These are phyloP conservation scores for Ganoderma boninense DNA, from an alignment of 1,284 basidiomycete species.

Conservation along the genomic window DNA sequence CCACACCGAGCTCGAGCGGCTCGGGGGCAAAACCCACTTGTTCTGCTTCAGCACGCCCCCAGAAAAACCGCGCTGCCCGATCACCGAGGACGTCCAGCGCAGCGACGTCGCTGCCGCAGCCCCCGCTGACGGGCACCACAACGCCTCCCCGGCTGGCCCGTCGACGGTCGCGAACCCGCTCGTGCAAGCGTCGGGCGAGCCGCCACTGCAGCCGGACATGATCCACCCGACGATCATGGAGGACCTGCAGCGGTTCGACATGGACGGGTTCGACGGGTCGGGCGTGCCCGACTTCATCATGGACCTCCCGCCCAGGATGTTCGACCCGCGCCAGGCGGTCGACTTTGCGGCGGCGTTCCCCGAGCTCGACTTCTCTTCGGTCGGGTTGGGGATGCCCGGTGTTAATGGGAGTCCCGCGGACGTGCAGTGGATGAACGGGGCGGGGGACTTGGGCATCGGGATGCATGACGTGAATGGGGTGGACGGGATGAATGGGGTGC, in stretches of 20 bases:
- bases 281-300: constrained; percentile 30
- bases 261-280: constrained; percentile 15
- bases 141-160: background rate
- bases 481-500: background rate
- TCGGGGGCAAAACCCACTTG: constrained; percentile 65
- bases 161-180: constrained; percentile 1
- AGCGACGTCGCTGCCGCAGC: background rate
- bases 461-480: background rate
- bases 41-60: constrained; percentile 23
- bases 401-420: background rate
- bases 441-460: background rate
- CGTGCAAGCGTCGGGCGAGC: constrained; percentile 5
- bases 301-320: constrained; percentile 34
- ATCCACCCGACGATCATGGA: constrained; percentile 54
- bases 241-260: constrained; percentile 52
- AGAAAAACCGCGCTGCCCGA: background rate
- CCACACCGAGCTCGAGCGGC: constrained; percentile 63
- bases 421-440: background rate
- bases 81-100: background rate
- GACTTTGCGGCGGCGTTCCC: constrained; percentile 32
- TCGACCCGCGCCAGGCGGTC: constrained; percentile 29
- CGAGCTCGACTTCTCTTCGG: constrained; percentile 26
- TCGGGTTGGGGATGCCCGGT: background rate
- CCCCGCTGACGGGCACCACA: background rate
- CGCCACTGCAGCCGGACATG: constrained; percentile 34